Conservation (phyloP, 148 eudicot species). For the Cornus controversa region DNA sequence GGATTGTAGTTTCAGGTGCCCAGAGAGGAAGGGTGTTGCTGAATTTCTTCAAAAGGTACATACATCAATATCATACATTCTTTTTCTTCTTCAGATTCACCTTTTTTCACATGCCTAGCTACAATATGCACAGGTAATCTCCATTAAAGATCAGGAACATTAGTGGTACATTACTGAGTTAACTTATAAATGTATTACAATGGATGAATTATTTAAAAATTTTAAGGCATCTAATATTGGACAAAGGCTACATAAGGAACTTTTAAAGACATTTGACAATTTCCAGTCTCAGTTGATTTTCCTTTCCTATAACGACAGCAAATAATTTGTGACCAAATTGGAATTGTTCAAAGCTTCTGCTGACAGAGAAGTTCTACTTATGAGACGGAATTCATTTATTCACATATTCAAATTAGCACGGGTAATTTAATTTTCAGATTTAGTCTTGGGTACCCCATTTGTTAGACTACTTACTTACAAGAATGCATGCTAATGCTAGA, state of each 20-base stretch:
- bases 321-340: constrained; percentile 54
- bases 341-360: constrained; percentile 60
- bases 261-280: constrained; percentile 39
- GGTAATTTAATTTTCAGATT: constrained; percentile 25
- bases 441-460: neutral
- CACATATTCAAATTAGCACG: constrained; percentile 57
- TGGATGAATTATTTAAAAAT: constrained; percentile 38
- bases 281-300: constrained; percentile 33
- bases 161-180: constrained; percentile 45
- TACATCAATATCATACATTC: neutral
- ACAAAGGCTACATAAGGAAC: constrained; percentile 33
- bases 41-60: constrained; percentile 75
- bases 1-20: constrained; percentile 60
- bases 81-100: neutral
- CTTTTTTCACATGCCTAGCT: neutral
- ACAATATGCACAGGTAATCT: constrained; percentile 44
- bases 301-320: constrained; percentile 34
- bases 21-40: constrained; percentile 67
- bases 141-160: constrained; percentile 64
- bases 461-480: neutral
- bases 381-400: constrained; percentile 60
- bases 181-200: constrained; percentile 48
- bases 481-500: neutral
- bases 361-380: constrained; percentile 63
- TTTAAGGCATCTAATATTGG: constrained; percentile 46